Base-by-base conservation (phyloP, 768 basidiomycete species). In the Auriculariales sp. region DNA sequence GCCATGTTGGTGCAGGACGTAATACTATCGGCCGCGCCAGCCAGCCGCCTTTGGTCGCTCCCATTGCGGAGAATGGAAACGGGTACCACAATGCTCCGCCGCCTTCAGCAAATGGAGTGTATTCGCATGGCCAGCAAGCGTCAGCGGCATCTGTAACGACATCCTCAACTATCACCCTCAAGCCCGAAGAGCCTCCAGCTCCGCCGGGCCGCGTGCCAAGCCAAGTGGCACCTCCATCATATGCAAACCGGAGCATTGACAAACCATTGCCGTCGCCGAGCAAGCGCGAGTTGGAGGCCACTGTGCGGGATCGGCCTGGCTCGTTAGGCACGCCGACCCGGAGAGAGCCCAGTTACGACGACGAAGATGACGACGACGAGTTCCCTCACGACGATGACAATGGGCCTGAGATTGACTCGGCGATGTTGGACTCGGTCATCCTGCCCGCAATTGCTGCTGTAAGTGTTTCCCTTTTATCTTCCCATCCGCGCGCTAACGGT, bases 381-480 rank as follows among this genome's bases (percentile, higher is more conserved):
- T 70, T 71, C 39, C 49, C 70, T 22, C 79, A 78, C 24, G 78
- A 78, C 32, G 77, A 77, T 19, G 64, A 65, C 68, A 42, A 25
- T 7, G 39, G 27, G 9, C 39, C 39, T 7, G 39, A 44, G 31
- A 7, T 52, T 84, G 85, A 88, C 60, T 84, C 84, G 25, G 81
- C 86, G n/a, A 94, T 98, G 81, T 71, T 98, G 31, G 92, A 95
- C 59, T 90, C 90, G 2, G 94, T 99, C 28, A 82, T 97, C 47
- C 67, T 97, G 27, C 95, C 95, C 22, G 92, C 92, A n/a, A 82
- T 98, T 57, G 88, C 92, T 36, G 93, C 89, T 53, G 94, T 97
- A 56, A 64, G 83, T 68, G 1, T 19, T 46, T 48, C 11, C n/a
- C 22, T 46, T 29, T 49, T 32, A 48, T 49, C n/a, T n/a, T n/a